phyloP scores from a whole-genome alignment of 2,329 filamentous ascomycete genomes.

The Pseudogymnoascus sp. region DNA sequence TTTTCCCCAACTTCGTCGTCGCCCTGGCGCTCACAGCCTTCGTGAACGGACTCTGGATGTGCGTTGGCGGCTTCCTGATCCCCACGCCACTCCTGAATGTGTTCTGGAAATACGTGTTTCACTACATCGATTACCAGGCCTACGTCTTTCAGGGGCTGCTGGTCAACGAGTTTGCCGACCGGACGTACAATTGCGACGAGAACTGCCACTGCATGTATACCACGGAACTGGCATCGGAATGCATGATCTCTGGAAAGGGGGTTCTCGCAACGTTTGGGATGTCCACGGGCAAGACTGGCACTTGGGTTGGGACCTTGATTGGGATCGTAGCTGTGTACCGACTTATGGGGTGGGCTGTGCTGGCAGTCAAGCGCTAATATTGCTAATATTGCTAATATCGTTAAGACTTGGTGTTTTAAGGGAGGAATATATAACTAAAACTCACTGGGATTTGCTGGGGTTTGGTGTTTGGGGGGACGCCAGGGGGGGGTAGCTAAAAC shows the following conservation, averaged over 20 bases:
- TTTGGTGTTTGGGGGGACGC: background rate
- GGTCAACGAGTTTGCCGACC: constrained; percentile 73
- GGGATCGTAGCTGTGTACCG: constrained; percentile 69
- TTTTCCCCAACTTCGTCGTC: constrained; percentile 75
- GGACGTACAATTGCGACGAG: constrained; percentile 53
- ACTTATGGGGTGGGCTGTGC: constrained; percentile 56
- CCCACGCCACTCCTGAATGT: constrained; percentile 63
- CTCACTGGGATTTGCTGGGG: background rate
- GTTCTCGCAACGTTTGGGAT: constrained; percentile 68
- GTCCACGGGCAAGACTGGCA: constrained; percentile 51
- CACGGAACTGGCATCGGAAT: constrained; percentile 53
- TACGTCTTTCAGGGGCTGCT: constrained; percentile 92
- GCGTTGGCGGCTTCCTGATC: constrained; percentile 75
- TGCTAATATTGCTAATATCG: constrained; percentile 15
- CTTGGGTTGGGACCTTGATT: constrained; percentile 71
- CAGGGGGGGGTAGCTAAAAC: background rate
- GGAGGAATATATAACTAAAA: background rate
- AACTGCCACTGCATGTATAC: constrained; percentile 60
- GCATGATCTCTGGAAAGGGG: constrained; percentile 62
- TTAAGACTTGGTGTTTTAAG: background rate
- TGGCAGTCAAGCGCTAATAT: constrained; percentile 33
- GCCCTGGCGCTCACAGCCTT: constrained; percentile 74
- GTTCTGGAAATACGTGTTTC: constrained; percentile 82
- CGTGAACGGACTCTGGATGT: constrained; percentile 86
- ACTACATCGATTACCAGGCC: constrained; percentile 80